Percentiles rank a stretch among this genome's conserved stretches.
These are phyloP conservation scores for Penicillium sp. DNA, from an alignment of 2,329 filamentous ascomycete species.

Conservation along the genomic window DNA sequence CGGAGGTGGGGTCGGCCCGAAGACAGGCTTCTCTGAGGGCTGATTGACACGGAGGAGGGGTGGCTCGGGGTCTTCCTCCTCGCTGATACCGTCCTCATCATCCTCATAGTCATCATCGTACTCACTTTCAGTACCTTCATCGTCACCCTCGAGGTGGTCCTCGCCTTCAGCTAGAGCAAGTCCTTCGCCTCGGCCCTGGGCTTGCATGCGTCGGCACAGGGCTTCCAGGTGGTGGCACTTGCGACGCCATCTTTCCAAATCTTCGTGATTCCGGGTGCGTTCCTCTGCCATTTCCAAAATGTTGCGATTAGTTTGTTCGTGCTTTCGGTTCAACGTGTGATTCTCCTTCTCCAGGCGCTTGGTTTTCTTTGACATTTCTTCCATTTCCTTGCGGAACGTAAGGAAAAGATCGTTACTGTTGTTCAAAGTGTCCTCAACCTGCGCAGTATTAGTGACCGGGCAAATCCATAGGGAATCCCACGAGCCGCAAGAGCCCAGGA, in stretches of 20 bases:
- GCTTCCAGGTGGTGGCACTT: conserved; percentile 90
- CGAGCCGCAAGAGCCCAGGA: conserved; percentile 5
- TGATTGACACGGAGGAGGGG: conserved; percentile 29
- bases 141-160: conserved; percentile 54
- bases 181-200: conserved; percentile 79
- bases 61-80: conserved; percentile 51
- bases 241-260: conserved; percentile 76
- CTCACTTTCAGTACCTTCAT: conserved; percentile 46
- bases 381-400: conserved; percentile 98
- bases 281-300: conserved; percentile 98
- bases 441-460: conserved; percentile 52
- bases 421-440: conserved; percentile 98
- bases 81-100: conserved; percentile 61
- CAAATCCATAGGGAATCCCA: conserved; percentile 1
- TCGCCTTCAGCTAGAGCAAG: conserved; percentile 58
- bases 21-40: conserved; percentile 44
- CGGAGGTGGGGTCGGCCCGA: conserved; percentile 54
- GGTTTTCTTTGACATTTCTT: conserved; percentile 99
- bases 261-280: conserved; percentile 71
- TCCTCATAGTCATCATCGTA: conserved; percentile 64
- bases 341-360: conserved; percentile 97
- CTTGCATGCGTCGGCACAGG: conserved; percentile 95
- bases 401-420: conserved; percentile 97
- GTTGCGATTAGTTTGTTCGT: conserved; percentile 89
- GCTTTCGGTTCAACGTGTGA: conserved; percentile 83